These are phyloP conservation scores for Alternaria sp. DNA, from an alignment of 2,329 filamentous ascomycete species.

Conservation along the genomic window DNA sequence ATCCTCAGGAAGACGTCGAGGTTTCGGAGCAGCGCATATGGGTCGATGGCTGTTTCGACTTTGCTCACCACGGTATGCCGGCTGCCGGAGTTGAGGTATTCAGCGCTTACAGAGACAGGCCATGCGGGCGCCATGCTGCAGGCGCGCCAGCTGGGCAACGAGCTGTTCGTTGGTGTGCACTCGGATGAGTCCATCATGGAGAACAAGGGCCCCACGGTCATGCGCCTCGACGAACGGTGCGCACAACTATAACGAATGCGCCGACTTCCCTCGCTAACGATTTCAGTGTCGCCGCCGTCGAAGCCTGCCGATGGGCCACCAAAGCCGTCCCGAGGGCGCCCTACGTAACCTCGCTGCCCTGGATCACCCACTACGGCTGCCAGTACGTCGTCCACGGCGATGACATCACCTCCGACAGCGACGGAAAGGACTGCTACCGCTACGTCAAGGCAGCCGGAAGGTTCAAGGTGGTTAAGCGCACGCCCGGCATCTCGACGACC, in stretches of 20 bases:
- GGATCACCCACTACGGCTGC: conserved; percentile 96
- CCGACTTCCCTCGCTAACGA: too few relatives aligned
- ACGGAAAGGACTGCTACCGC: conserved; percentile 94
- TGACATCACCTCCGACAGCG: conserved; percentile 93
- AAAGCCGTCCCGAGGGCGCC: conserved; percentile 82
- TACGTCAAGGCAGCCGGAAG: conserved; percentile 93
- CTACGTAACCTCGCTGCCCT: conserved; percentile 91
- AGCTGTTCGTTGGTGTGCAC: conserved; percentile 91
- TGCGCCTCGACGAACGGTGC: conserved; percentile 86
- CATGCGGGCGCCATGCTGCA: conserved; percentile 98
- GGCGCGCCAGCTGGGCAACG: conserved; percentile 85
- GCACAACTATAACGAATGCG: conserved; percentile 23
- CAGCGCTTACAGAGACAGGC: conserved; percentile 58
- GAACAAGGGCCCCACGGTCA: conserved; percentile 98
- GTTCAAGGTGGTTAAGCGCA: conserved; percentile 96
- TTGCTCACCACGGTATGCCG: conserved; percentile 85
- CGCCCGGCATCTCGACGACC: conserved; percentile 94
- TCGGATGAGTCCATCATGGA: conserved; percentile 94
- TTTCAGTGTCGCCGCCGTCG: conserved; percentile 75
- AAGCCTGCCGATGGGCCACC: conserved; percentile 95
- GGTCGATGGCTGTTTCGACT: conserved; percentile 99
- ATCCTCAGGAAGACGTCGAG: conserved; percentile 65
- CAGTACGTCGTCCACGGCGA: conserved; percentile 95
- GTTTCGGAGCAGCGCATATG: conserved; percentile 79
- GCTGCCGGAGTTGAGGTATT: background rate